Base-by-base conservation (phyloP, 2,329 filamentous ascomycete genomes). In the Pleomassaria siparia region DNA sequence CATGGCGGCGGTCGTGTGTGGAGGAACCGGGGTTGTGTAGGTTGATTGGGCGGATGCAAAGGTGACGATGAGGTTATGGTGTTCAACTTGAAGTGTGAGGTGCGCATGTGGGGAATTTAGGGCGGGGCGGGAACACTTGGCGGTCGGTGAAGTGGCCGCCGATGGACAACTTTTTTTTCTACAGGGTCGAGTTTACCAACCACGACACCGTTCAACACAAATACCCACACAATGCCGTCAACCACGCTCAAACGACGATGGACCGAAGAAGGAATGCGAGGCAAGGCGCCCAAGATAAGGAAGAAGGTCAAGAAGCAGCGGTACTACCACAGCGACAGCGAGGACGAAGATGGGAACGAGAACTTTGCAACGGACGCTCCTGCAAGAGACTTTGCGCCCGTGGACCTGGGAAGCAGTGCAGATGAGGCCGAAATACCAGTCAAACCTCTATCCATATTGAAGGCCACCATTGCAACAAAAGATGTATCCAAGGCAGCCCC, bases 251-350 rank as follows among this genome's bases (percentile, higher is more conserved):
- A 78, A 66, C 82, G 84, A 60, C 76, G 82, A 64, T 81, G 82
- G 67, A 77, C 81, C 21, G 79, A 83, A 47, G 82, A 86, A 44
- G 78, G 78, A 43, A 76, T 81, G 68, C 74, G 77, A 43, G 78
- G 77, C 37, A 78, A 78, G 59, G 73, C 73, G 41, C 74, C 76
- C 21, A 77, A 77, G 63, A 73, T 72, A 57, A 75, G 77, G 25
- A 75, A 76, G 53, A 82, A 81, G 67, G 82, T 83, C 65, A 83
- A 81, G 68, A 84, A 83, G 67, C 83, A 86, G 66, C 73, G 72
- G 55, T 72, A 76, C 48, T 86, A 87, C 72, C 79, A 86, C 77
- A 85, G 81, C 64, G 85, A 81, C 25, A 80, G 80, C 49, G 81
- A 84, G 36, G 80, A 83, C 46, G 53, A 58, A 21, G 46, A 33